Conservation (phyloP, 768 basidiomycete species). For the Boletus tomentosulus region DNA sequence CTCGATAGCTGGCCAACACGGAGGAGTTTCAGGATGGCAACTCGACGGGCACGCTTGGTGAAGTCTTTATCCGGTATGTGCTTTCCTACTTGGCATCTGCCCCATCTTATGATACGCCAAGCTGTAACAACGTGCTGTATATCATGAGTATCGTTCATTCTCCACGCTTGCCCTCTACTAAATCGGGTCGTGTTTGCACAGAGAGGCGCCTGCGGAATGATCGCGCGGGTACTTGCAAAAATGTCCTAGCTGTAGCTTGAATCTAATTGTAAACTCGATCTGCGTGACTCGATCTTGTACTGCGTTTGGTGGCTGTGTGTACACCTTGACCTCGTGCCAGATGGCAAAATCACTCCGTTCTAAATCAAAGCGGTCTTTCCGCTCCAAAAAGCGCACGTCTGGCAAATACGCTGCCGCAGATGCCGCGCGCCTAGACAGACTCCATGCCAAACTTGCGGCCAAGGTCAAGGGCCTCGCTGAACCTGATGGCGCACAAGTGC, state of each 20-base stretch:
- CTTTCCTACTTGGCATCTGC: neutral
- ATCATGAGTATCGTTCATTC: constrained; percentile 64
- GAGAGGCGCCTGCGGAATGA: constrained; percentile 58
- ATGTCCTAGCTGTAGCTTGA: constrained; percentile 12
- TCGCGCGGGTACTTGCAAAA: neutral
- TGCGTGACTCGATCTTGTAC: neutral
- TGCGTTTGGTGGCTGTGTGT: constrained; percentile 6
- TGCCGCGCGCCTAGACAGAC: constrained; percentile 70
- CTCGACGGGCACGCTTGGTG: constrained; percentile 94
- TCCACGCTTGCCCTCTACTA: constrained; percentile 7
- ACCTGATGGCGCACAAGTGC: constrained; percentile 30
- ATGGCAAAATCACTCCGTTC: constrained; percentile 87
- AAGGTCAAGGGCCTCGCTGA: constrained; percentile 31
- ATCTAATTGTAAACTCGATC: neutral
- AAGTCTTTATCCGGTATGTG: constrained; percentile 93
- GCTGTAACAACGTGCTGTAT: constrained; percentile 95
- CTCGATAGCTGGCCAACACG: constrained; percentile 86
- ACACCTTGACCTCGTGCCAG: neutral
- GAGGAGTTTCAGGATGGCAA: constrained; percentile 97
- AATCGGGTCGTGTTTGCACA: constrained; percentile 41
- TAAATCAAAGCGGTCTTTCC: constrained; percentile 75
- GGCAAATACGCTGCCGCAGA: constrained; percentile 75
- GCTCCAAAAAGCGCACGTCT: constrained; percentile 69
- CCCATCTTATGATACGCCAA: constrained; percentile 28
- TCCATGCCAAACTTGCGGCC: constrained; percentile 62